phyloP scores from a whole-genome alignment of 257 asterid genomes.

The Solanum neorickii region DNA sequence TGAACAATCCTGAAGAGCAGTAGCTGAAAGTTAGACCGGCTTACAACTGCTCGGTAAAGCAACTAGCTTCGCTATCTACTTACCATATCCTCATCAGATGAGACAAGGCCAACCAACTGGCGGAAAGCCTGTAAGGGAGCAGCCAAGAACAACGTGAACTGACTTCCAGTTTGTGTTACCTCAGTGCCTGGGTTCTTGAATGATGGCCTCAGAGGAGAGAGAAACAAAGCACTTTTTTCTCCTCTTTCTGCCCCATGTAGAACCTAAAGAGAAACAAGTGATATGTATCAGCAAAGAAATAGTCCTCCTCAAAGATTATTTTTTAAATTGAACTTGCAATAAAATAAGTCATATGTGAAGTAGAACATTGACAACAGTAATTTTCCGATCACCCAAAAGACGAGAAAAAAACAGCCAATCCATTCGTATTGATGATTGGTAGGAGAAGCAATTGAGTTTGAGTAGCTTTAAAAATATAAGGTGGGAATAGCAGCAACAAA shows the following conservation, averaged over 20 bases:
- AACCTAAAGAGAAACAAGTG: slow-evolving; percentile 39
- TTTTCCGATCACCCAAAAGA: neutral
- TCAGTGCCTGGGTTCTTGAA: slow-evolving; percentile 45
- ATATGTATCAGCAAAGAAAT: slow-evolving; percentile 12
- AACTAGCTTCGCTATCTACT: slow-evolving; percentile 6
- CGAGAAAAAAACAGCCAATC: neutral
- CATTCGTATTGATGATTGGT: neutral
- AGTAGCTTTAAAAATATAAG: neutral
- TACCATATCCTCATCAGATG: slow-evolving; percentile 44
- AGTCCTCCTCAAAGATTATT: neutral
- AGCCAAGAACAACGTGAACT: slow-evolving; percentile 85
- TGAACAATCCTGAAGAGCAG: slow-evolving; percentile 41
- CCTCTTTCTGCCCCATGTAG: slow-evolving; percentile 88
- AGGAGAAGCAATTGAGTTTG: neutral
- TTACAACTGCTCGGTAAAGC: neutral
- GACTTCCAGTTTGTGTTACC: slow-evolving; percentile 57
- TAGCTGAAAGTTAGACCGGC: neutral
- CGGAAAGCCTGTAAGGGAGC: slow-evolving; percentile 90
- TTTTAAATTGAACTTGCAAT: neutral
- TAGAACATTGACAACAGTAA: neutral
- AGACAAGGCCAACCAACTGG: slow-evolving; percentile 57
- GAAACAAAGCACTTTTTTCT: slow-evolving; percentile 77
- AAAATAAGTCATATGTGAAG: neutral
- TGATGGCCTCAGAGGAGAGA: slow-evolving; percentile 76
- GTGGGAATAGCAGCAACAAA: neutral